These are phyloP conservation scores for Cardamine occulta DNA, from an alignment of 345 rosid genomes.

Conservation along the genomic window DNA sequence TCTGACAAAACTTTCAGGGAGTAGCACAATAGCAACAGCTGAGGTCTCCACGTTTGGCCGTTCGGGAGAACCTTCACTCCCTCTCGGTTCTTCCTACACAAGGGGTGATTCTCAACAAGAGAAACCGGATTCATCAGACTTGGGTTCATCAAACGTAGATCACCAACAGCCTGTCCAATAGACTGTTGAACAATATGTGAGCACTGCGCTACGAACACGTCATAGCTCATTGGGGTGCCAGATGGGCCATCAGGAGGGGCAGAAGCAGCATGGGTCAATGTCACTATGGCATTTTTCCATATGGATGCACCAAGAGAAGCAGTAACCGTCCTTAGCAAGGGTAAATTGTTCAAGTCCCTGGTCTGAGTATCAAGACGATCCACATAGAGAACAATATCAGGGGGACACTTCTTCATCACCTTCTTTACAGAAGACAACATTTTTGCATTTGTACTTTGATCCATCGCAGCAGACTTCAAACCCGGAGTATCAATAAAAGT, in stretches of 20 bases:
- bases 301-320: slow-evolving; percentile 73
- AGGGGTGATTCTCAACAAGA: slow-evolving; percentile 87
- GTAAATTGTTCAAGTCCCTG: slow-evolving; percentile 85
- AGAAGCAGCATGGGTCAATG: slow-evolving; percentile 93
- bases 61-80: slow-evolving; percentile 90
- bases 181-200: slow-evolving; percentile 94
- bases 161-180: slow-evolving; percentile 92
- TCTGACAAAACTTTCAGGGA: slow-evolving; percentile 88
- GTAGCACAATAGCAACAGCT: slow-evolving; percentile 71
- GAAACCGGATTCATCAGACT: slow-evolving; percentile 91
- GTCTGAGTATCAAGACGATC: slow-evolving; percentile 85
- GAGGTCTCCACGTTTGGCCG: slow-evolving; percentile 92
- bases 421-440: slow-evolving; percentile 69
- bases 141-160: slow-evolving; percentile 86
- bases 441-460: slow-evolving; percentile 68
- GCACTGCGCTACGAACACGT: slow-evolving; percentile 87
- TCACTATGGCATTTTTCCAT: slow-evolving; percentile 87
- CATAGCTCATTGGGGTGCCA: slow-evolving; percentile 85
- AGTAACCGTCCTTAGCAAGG: slow-evolving; percentile 71
- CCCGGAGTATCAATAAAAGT: slow-evolving; percentile 82
- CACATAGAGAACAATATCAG: slow-evolving; percentile 87
- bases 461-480: slow-evolving; percentile 78
- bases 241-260: slow-evolving; percentile 98
- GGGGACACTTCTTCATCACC: slow-evolving; percentile 68
- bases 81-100: slow-evolving; percentile 84